phyloP scores from a whole-genome alignment of 2,329 filamentous ascomycete species.

The Aspergillaceae sp. region DNA sequence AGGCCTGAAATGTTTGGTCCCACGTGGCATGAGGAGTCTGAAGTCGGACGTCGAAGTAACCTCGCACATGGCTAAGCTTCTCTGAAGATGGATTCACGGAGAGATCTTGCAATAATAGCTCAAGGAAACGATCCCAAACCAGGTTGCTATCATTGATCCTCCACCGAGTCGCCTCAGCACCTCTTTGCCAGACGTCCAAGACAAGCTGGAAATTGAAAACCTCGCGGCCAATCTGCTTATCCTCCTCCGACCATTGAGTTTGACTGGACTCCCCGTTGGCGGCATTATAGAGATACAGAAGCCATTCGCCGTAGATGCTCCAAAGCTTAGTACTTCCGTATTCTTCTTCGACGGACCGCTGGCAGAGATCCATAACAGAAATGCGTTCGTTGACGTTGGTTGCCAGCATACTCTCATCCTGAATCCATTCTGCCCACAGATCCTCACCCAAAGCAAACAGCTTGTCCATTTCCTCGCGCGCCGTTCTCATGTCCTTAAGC shows the following conservation, averaged over 20 bases:
- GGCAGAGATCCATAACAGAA: slow-evolving; percentile 51
- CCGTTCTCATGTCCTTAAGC: slow-evolving; percentile 38
- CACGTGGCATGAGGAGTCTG: slow-evolving; percentile 52
- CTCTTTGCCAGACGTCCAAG: slow-evolving; percentile 48
- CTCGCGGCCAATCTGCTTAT: slow-evolving; percentile 49
- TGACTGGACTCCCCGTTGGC: slow-evolving; percentile 36
- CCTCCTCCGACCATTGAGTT: slow-evolving; percentile 45
- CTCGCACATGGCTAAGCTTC: slow-evolving; percentile 42
- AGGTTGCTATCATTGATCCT: slow-evolving; percentile 53
- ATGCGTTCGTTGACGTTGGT: slow-evolving; percentile 49
- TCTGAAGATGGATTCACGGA: slow-evolving; percentile 39
- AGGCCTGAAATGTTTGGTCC: slow-evolving; percentile 51
- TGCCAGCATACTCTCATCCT: slow-evolving; percentile 53
- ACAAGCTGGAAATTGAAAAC: slow-evolving; percentile 51
- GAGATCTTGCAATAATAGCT: slow-evolving; percentile 47
- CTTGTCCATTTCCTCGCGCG: slow-evolving; percentile 51
- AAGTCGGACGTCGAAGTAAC: slow-evolving; percentile 47
- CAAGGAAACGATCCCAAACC: slow-evolving; percentile 54
- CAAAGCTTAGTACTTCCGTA: slow-evolving; percentile 53
- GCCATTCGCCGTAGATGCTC: slow-evolving; percentile 55
- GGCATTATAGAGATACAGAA: slow-evolving; percentile 48
- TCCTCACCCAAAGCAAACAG: slow-evolving; percentile 56
- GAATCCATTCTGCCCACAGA: slow-evolving; percentile 55
- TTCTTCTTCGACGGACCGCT: slow-evolving; percentile 53
- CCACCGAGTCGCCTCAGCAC: slow-evolving; percentile 49